Evolutionary conservation across 2,329 filamentous ascomycete species (phyloP), one percentile per base, ranked within the genome.

Genomic region (Graphiopsis chlorocephala): DNA sequence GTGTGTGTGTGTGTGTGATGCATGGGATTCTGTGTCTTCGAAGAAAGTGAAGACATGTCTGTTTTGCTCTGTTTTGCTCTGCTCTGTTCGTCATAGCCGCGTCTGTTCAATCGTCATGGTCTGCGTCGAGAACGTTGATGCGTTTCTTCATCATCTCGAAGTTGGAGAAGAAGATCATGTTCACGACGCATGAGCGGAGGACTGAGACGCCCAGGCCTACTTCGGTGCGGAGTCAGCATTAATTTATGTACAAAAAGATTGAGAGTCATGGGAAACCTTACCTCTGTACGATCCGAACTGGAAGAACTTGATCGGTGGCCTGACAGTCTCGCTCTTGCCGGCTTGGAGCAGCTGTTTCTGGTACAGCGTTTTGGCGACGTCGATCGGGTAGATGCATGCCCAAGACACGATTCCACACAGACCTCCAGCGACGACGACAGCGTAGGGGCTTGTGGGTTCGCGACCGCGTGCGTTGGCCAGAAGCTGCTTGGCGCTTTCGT

Each of bases 81-180:
- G 14, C 8, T 58, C 25, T 38, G 20, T 33, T 28, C 15, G 33
- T 56, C 53, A 38, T 17, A 28, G 14, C 23, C 1, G 7, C 4
- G 33, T 45, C 10, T 38, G 35, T 58, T 58, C 55, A 58, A 29
- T 64, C 53, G 31, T 59, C 53, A 15, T 58, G 26, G 28, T 59
- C 55, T 10, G 45, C 62, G 25, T 64, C 62, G 12, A 64, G 55
- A 20, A 56, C 68, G 63, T 84, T 84, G 74, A 84, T 82, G 59
- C 76, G 75, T 72, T 83, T 84, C 78, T 95, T 95, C 72, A 91
- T 85, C 72, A 92, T 88, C 78, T 96, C 92, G 75, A 95, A 96
- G 45, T 88, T 90, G 50, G 90, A 93, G 80, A 96, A 96, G 83
- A 96, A 96, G 72, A 96, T 90, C 69, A 91, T 91, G 75, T 96